Base-by-base conservation (phyloP, 805 yeast genomes). In the Starmerella ratchasimensis region DNA sequence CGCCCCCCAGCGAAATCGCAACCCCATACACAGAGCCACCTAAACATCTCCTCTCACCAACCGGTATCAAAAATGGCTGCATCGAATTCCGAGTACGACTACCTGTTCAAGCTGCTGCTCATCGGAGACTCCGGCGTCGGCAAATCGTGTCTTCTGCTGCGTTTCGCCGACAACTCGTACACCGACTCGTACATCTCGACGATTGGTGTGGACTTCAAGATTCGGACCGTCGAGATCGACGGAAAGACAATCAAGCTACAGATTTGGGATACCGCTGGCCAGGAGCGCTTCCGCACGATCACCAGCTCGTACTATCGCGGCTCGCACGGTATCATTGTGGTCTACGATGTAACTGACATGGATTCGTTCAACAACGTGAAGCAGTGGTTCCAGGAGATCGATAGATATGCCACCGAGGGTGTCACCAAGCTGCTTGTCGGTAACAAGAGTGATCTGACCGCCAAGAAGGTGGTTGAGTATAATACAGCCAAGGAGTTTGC, bases 241-340 rank as follows among this genome's bases (percentile, higher is more conserved):
- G 97, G 97, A 48, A 90, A 90, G 68, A 82, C 94, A 38, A 90
- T 90, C 59, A 90, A 90, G 65, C 72, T 90, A 57, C 98, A 90
- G 66, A 88, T 90, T 57, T 90, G 98, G 98, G 98, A 90, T 59
- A 90, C 98, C 39, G 98, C 97, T 10, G 98, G 98, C 33, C 98
- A 90, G 67, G 98, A 90, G 62, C 70, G 98, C 53, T 90, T 90
- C 67, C 77, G 97, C 64, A 90, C 98, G 36, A 88, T 88, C 64
- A 90, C 97, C 10, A 81, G 95, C 11, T 82, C 95, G 13, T 88
- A 88, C 66, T 88, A 88, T 68, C 79, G 98, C 61, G 98, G 98
- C 40, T 95, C 97, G 10, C 97, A 88, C 58, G 98, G 98, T 44
- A 90, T 88, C 60, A 90, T 88, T 54, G 88, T 88, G 52, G 98